Percentiles rank a stretch among this genome's conserved stretches.
phyloP scores from a whole-genome alignment of 192 early-diverging fungal species.

The Rhizoclosmatium globosum region DNA sequence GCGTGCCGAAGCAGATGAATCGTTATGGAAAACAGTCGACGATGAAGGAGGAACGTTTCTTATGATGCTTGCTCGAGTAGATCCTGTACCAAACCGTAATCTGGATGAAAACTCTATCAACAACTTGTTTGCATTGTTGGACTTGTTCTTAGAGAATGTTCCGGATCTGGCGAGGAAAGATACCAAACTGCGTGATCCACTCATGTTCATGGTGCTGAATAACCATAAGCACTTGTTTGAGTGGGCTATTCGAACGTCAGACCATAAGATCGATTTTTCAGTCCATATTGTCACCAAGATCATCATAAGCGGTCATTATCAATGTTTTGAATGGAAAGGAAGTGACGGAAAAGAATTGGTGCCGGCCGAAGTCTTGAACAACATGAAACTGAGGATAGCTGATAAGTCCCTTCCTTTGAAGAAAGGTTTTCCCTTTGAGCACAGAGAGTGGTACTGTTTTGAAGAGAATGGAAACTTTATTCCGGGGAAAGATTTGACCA shows the following conservation, averaged over 20 bases:
- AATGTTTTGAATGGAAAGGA: slow-evolving; percentile 2
- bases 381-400: not conserved
- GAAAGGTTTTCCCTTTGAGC: not conserved
- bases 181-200: not conserved
- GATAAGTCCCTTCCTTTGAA: not conserved
- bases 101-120: not conserved
- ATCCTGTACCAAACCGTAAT: not conserved
- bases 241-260: not conserved
- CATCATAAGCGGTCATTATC: not conserved
- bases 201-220: not conserved
- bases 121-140: not conserved
- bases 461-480: not conserved
- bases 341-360: not conserved
- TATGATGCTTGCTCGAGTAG: not conserved
- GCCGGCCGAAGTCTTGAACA: not conserved
- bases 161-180: not conserved
- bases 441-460: not conserved
- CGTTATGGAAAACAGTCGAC: not conserved
- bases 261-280: not conserved
- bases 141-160: not conserved
- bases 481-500: not conserved
- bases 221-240: slow-evolving; percentile 5
- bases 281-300: not conserved
- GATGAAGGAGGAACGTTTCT: not conserved
- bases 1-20: not conserved